Evolutionary conservation across 805 yeast genomes (phyloP), one percentile per base, ranked within the genome.

Genomic region (Ogataea pignaliae): DNA sequence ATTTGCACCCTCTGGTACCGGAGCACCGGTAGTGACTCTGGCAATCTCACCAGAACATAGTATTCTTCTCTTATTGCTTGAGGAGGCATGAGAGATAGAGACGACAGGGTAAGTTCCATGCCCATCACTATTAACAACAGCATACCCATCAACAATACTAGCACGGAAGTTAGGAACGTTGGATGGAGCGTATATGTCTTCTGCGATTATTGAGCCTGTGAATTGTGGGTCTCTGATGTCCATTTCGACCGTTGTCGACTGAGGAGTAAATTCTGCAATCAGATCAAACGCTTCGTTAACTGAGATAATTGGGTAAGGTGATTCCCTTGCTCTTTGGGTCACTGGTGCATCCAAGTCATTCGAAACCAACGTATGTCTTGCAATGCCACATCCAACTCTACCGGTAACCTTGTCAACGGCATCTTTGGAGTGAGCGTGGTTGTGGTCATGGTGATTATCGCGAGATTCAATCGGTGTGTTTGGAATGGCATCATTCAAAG

Each of bases 61-160:
- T 3, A 14, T 35, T 10, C 48, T 52, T 13, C 50, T 50, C 10
- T 47, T 43, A 31, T 39, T 56, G 15, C 53, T 47, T 5, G 69
- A 59, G 3, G 68, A 55, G 14, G 78, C 78, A 55, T 71, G 76
- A 2, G 76, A 68, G 6, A 70, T 59, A 2, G 63, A 46, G 0
- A 64, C 68, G 6, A 76, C 69, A 0, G 70, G 69, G 42, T 69
- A 70, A 0, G 55, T 52, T 1, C 75, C 78, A 0, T 78, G 72
- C 10, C 78, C 73, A 50, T 72, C 79, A 0, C 65, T 41, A 45
- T 67, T 66, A 5, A 61, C 45, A 1, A 75, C 76, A 1, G 81
- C 81, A 48, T 76, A 76, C 0, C 82, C 82, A 51, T 76, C 82
- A 3, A 76, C 81, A 26, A 76, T 73, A 45, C 78, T 71, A 2